Evolutionary conservation across 2,329 filamentous ascomycete species (phyloP), one percentile per base, ranked within the genome.

Genomic region (Diaporthe longicolla): DNA sequence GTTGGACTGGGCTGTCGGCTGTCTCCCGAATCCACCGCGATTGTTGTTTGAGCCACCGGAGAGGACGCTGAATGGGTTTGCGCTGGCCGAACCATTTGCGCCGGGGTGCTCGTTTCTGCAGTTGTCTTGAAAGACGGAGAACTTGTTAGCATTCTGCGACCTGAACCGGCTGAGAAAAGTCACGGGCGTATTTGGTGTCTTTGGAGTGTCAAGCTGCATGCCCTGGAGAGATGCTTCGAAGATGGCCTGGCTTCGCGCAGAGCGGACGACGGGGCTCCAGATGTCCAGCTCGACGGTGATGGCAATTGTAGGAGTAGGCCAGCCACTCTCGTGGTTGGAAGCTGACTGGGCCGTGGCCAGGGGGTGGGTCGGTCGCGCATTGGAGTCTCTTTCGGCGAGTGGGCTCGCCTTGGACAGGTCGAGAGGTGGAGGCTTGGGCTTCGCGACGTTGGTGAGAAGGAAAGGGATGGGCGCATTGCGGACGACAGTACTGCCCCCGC

Each of bases 21-120:
- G 66, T n/a, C 75, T 77, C 9, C 77, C 77, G 24, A 82, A 79
- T 32, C 76, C 77, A 48, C 87, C 87, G 77, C 91, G 88, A 78
- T 92, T 93, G 75, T 78, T 80, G 57, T 43, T 45, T 78, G 50
- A 52, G n/a, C 52, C 52, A 32, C 81, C 55, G 35, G 66, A 69
- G 35, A 75, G 59, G 29, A 57, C 68, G 59, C 70, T 63, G 75
- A 81, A 82, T 10, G 79, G 78, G 70, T 82, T 84, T 35, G 75
- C 74, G 29, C 74, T 76, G 13, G 75, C 69, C 40, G 71, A 61
- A 57, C 82, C 79, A 69, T 80, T 81, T n/a, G 80, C 81, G 32
- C 77, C 86, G 74, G 83, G 87, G 77, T 91, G 89, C 72, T 91
- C 89, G 78, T 87, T 89, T 72, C 87, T 84, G 79, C 89, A 91